phyloP scores from a whole-genome alignment of 495 filamentous ascomycete genomes.

The Penicillium odoratum region DNA sequence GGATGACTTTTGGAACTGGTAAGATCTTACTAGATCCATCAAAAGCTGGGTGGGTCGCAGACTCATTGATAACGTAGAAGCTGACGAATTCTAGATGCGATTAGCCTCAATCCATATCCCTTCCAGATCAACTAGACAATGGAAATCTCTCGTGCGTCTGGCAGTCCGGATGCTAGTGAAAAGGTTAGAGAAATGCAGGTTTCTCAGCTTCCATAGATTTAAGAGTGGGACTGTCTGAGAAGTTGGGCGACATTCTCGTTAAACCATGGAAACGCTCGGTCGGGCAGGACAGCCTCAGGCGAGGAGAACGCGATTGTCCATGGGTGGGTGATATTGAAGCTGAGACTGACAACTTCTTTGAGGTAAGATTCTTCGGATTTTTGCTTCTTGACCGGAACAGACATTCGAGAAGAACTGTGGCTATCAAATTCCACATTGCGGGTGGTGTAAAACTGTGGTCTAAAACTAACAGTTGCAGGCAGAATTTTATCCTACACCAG shows the following conservation, averaged over 20 bases:
- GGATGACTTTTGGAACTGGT: not conserved
- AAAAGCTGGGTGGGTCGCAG: not conserved
- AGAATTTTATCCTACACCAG: not conserved
- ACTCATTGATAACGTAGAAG: not conserved
- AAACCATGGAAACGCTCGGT: not conserved
- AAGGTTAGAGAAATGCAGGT: not conserved
- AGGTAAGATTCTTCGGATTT: too few relatives aligned
- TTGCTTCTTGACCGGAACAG: too few relatives aligned
- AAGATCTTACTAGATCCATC: not conserved
- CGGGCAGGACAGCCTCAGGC: not conserved
- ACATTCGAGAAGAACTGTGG: too few relatives aligned
- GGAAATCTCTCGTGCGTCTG: not conserved
- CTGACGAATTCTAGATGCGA: not conserved
- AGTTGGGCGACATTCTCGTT: not conserved
- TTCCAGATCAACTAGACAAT: not conserved
- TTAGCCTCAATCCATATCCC: not conserved
- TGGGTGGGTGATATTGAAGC: not conserved
- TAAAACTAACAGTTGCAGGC: not conserved
- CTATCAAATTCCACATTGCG: too few relatives aligned
- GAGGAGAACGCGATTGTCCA: not conserved
- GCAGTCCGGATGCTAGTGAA: not conserved
- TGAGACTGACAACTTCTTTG: not conserved
- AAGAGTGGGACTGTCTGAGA: not conserved
- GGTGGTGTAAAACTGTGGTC: not conserved
- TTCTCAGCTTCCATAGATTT: not conserved